Evolutionary conservation across 768 basidiomycete genomes (phyloP), one percentile per base, ranked within the genome.

Genomic region (Podaxis sp.): DNA sequence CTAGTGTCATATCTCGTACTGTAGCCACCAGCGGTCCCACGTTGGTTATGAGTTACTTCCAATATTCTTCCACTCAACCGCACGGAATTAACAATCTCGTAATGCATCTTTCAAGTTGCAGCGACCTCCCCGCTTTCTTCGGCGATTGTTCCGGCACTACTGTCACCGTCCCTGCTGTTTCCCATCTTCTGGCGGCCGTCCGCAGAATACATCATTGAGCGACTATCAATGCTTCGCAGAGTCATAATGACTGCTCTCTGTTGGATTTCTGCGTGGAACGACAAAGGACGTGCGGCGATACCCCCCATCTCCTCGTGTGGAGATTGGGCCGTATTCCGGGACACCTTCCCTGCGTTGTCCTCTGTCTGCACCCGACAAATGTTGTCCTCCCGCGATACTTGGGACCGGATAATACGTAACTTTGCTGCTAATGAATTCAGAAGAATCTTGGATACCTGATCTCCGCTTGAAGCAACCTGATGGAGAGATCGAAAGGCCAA

Each of bases 101-200:
- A 57, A 57, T 46, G 42, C 28, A 40, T 24, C 12, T 19, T 51
- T 36, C 57, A 58, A 58, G 44, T 28, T 58, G n/a, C 17, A 49
- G 22, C 44, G 28, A 33, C 46, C 33, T 36, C 36, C 46, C 42
- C 44, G 42, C 36, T 44, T 13, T 48, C 57, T 46, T 36, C 57
- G 57, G 46, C 44, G 49, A n/a, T 49, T 28, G 30, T 49, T n/a
- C 46, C 44, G 33, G 19, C 17, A 49, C 38, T 30, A 40, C 26
- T 56, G 39, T 56, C 26, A 40, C 39, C 39, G 17, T 30, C 54
- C 39, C 39, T 40, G 33, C 33, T 33, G 54, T 40, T 36, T 39
- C 22, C 17, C 54, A 22, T 39, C 26, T 55, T 55, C 54, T 39
- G 38, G 54, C 12, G n/a, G 39, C 19, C 39, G 30, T 55, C 9